Percentiles rank a stretch among this genome's conserved stretches.
These are phyloP conservation scores for Lupinus albus DNA, from an alignment of 306 rosid species.

Conservation along the genomic window DNA sequence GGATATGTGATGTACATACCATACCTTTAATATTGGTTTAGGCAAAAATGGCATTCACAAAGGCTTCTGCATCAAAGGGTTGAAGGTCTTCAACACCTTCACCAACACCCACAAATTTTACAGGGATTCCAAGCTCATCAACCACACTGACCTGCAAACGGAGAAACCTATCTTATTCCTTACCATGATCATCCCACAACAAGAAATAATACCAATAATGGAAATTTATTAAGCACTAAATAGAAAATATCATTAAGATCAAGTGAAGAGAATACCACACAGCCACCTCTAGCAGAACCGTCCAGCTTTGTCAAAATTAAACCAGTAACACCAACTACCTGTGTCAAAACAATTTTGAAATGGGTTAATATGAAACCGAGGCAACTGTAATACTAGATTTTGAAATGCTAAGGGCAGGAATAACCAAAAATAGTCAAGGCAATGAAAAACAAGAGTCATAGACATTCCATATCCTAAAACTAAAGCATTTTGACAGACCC, in stretches of 20 bases:
- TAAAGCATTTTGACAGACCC: slow-evolving; percentile 23
- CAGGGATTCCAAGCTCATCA: slow-evolving; percentile 93
- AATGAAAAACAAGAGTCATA: neutral
- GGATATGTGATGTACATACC: slow-evolving; percentile 35
- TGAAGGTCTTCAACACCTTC: slow-evolving; percentile 92
- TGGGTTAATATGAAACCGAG: slow-evolving; percentile 6
- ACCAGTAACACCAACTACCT: slow-evolving; percentile 95
- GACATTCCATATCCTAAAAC: neutral
- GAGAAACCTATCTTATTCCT: slow-evolving; percentile 23
- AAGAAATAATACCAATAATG: slow-evolving; percentile 10
- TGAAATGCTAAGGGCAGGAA: slow-evolving; percentile 11
- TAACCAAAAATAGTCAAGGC: slow-evolving; percentile 15
- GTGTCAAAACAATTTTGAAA: slow-evolving; percentile 37
- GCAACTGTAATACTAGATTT: slow-evolving; percentile 11
- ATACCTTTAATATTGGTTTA: slow-evolving; percentile 31
- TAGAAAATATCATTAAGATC: slow-evolving; percentile 16
- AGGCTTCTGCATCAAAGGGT: slow-evolving; percentile 93
- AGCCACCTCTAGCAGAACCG: slow-evolving; percentile 99
- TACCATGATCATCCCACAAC: slow-evolving; percentile 11
- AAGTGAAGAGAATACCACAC: slow-evolving; percentile 70
- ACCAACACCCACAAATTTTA: slow-evolving; percentile 95
- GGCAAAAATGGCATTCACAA: slow-evolving; percentile 85
- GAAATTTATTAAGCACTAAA: neutral
- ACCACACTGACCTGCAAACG: slow-evolving; percentile 88
- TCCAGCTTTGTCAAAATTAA: slow-evolving; percentile 88